Conservation (phyloP, 2,329 filamentous ascomycete species). For the Colletotrichum eremochloae region DNA sequence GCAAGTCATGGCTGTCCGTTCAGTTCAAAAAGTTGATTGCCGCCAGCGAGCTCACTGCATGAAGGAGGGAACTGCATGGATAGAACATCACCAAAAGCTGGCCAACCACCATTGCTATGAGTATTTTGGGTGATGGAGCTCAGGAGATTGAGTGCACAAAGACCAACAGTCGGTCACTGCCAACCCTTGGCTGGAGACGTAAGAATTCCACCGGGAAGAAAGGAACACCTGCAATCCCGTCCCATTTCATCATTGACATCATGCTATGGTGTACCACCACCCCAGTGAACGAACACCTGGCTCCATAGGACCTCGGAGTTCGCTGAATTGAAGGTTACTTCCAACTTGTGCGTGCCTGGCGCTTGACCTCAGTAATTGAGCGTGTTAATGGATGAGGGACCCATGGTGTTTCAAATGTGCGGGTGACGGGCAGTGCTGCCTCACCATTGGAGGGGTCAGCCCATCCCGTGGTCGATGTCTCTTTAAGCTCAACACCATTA, state of each 20-base stretch:
- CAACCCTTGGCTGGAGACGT: background rate
- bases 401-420: slow-evolving; percentile 38
- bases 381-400: slow-evolving; percentile 30
- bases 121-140: background rate
- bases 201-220: background rate
- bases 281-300: background rate
- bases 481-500: slow-evolving; percentile 41
- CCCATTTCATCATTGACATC: slow-evolving; percentile 18
- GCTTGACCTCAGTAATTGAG: slow-evolving; percentile 32
- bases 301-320: slow-evolving; percentile 6
- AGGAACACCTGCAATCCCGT: slow-evolving; percentile 24
- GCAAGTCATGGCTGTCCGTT: background rate
- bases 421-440: slow-evolving; percentile 41
- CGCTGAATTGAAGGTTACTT: slow-evolving; percentile 17
- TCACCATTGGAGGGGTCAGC: slow-evolving; percentile 34
- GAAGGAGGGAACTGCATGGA: slow-evolving; percentile 27
- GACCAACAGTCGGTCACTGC: slow-evolving; percentile 9
- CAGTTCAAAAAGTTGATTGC: background rate
- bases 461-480: slow-evolving; percentile 30
- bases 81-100: background rate
- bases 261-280: background rate
- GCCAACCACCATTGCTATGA: background rate
- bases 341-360: slow-evolving; percentile 19
- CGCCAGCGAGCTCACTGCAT: slow-evolving; percentile 9
- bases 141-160: background rate